Evolutionary conservation across 2,329 filamentous ascomycete species (phyloP), one percentile per base, ranked within the genome.

Genomic region (Spiromastix sp.): DNA sequence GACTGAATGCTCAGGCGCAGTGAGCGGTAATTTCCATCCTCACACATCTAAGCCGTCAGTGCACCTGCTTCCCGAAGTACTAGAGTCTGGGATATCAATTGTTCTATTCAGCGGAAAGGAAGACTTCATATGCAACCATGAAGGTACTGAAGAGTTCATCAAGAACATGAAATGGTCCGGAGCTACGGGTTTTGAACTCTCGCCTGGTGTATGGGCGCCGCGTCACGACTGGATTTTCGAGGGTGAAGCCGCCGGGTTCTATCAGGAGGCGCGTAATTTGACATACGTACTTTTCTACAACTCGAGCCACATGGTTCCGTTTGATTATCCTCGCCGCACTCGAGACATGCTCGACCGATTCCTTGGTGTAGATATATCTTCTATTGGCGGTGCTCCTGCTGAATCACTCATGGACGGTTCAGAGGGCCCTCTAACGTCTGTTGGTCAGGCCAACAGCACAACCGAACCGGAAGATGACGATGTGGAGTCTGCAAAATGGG

Each of bases 301-400:
- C 58, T 79, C 85, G 11, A 93, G 84, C 32, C 91, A 98, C 60
- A 98, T 98, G 91, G 91, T 98, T 1, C 93, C 91, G 1, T 96
- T 91, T 52, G 89, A 98, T 59, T 83, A 82, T 49, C 80, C 89
- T 1, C 78, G 85, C 31, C 80, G 86, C 41, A 82, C 79, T 13
- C 77, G 89, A 42, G 91, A 96, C 57, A 98, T 98, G 91, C 77
- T 98, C 11, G 89, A 98, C 60, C 82, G 91, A 26, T 94, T 98
- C 63, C 85, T 96, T 72, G 76, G 77, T 32, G 85, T 98, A 26
- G 86, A 96, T 54, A 93, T 96, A 46, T 81, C 76, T 48, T 81
- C 74, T 51, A 93, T 95, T 45, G 89, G 89, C 39, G 87, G 85
- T 33, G 64, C 67, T 34, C 85, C 86, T 0, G 73, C 79, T 1